Evolutionary conservation across 352 stramenopile genomes (phyloP), one percentile per base, ranked within the genome.

Genomic region (Pythium sukuiense): DNA sequence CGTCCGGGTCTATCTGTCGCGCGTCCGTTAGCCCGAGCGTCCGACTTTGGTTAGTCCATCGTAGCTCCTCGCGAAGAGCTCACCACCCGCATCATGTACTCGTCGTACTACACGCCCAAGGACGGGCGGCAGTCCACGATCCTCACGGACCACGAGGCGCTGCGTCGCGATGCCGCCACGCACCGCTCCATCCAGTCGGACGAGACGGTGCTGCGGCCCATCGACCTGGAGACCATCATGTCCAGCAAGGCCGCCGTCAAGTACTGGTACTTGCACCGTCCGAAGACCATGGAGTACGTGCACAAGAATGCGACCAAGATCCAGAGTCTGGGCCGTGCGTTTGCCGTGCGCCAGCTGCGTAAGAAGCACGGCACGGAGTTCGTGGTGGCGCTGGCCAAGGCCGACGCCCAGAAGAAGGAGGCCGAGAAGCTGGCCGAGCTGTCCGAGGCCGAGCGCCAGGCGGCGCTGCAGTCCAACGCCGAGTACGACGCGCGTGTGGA

Each of bases 251-350:
- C 81, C 13, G 87, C 83, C 48, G 87, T 95, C 74, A 95, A 95
- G 80, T 95, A 90, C 69, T 95, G 87, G 87, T 95, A 95, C 67
- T 67, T 95, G 29, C 87, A 95, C 59, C 87, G 87, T 16, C 87
- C 87, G 50, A 95, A 95, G 75, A 95, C 87, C 18, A 95, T 95
- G 87, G 82, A 90, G 61, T 93, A 92, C 64, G 87, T 95, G 39
- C 87, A 95, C 76, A 90, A 87, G 79, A 95, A 95, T 69, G 87
- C 85, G 14, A 92, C 85, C 56, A 93, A 93, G 73, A 90, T 95
- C 55, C 87, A 95, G 73, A 88, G 73, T 43, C 54, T 95, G 24
- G 87, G 83, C 0, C 87, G 87, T 50, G 82, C 87, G 24, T 95
- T 84, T 65, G 87, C 87, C 46, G 83, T 95, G 52, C 83, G 87